phyloP scores from a whole-genome alignment of 2,329 filamentous ascomycete species.

The Blastomyces percursus region DNA sequence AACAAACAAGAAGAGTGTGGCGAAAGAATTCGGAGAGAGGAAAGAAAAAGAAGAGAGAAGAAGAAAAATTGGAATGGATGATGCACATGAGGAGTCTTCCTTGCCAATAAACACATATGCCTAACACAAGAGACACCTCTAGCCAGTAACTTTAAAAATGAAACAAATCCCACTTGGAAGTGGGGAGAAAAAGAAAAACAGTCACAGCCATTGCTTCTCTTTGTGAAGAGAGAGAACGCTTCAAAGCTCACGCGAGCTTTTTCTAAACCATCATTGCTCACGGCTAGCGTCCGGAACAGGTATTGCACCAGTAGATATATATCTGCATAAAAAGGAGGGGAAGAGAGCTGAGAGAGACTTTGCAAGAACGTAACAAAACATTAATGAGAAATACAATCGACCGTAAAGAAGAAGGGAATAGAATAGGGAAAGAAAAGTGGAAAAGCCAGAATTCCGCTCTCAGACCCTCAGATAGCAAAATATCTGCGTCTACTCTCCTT shows the following conservation, averaged over 20 bases:
- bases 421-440: too few relatives aligned
- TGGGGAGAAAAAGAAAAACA: neutral
- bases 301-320: neutral
- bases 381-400: conserved; percentile 11
- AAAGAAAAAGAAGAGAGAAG: neutral
- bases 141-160: neutral
- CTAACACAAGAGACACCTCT: neutral
- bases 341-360: neutral
- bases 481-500: neutral
- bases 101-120: neutral
- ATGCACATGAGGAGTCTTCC: neutral
- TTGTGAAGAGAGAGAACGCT: neutral
- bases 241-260: neutral
- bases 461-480: neutral
- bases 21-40: neutral
- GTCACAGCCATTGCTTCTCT: neutral
- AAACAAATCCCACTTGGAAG: neutral
- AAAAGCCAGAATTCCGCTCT: neutral
- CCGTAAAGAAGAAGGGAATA: neutral
- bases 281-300: neutral
- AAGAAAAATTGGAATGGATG: neutral
- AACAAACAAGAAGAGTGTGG: neutral
- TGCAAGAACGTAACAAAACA: neutral
- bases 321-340: neutral
- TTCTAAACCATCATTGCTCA: neutral